phyloP scores from a whole-genome alignment of 1,284 basidiomycete species.

The Leccinum griseonigrum region DNA sequence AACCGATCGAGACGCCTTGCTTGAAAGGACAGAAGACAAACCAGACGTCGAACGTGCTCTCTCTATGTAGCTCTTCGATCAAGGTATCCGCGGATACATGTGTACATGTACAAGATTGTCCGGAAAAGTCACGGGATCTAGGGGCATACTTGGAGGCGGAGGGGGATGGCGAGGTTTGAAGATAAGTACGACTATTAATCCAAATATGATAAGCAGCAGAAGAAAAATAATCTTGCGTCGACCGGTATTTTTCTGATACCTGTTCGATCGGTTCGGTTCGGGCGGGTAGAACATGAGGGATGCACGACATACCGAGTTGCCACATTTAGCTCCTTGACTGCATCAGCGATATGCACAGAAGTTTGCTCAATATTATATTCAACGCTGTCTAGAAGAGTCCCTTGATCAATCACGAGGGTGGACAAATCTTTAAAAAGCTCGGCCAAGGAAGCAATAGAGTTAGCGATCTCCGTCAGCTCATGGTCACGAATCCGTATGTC shows the following conservation, averaged over 20 bases:
- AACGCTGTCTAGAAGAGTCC: constrained; percentile 92
- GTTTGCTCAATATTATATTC: constrained; percentile 98
- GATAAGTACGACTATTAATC: constrained; percentile 76
- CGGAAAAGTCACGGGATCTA: constrained; percentile 16
- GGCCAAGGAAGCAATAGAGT: constrained; percentile 87
- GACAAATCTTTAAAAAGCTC: constrained; percentile 96
- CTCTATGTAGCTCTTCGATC: constrained; percentile 23
- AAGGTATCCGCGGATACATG: constrained; percentile 35
- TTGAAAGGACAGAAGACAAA: constrained; percentile 2
- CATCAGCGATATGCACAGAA: constrained; percentile 75
- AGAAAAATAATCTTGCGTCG: constrained; percentile 92
- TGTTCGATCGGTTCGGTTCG: constrained; percentile 32
- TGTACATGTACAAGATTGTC: constrained; percentile 32
- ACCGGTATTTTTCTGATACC: constrained; percentile 92
- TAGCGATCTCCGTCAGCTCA: constrained; percentile 90
- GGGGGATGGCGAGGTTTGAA: constrained; percentile 69
- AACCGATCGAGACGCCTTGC: constrained; percentile 4
- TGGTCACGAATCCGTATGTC: constrained; percentile 67
- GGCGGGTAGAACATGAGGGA: background rate
- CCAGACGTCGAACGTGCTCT: constrained; percentile 11
- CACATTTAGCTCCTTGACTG: constrained; percentile 80
- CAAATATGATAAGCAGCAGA: constrained; percentile 85
- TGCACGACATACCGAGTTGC: constrained; percentile 67
- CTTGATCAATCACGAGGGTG: constrained; percentile 95
- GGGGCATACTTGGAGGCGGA: constrained; percentile 23